phyloP scores from a whole-genome alignment of 805 yeast species.

The Metschnikowia sp. region DNA sequence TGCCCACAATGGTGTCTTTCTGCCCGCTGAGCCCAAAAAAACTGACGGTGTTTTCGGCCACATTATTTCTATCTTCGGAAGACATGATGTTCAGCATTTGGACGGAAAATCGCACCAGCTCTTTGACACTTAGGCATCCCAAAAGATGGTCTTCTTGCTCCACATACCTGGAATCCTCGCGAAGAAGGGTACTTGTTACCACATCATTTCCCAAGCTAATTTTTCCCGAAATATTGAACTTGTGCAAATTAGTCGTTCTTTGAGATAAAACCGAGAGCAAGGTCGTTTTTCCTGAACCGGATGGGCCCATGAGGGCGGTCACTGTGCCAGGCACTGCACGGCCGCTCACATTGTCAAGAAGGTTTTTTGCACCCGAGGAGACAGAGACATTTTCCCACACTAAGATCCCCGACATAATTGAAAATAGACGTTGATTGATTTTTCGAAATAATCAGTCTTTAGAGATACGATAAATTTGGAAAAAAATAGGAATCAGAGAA shows the following conservation, averaged over 20 bases:
- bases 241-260: constrained; percentile 39
- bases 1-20: constrained; percentile 53
- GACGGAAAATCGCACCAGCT: constrained; percentile 67
- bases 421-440: no score
- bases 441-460: no score
- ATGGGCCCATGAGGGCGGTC: constrained; percentile 82
- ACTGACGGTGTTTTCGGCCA: constrained; percentile 58
- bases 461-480: background rate
- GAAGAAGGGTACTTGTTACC: constrained; percentile 10
- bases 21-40: constrained; percentile 68
- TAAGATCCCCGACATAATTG: constrained; percentile 2
- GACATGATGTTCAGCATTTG: constrained; percentile 54
- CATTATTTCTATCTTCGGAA: constrained; percentile 38
- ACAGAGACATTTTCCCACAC: constrained; percentile 9
- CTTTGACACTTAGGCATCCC: constrained; percentile 69
- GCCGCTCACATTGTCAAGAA: constrained; percentile 11
- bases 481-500: background rate
- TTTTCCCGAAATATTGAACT: constrained; percentile 40
- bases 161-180: constrained; percentile 45
- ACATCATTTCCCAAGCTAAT: constrained; percentile 26
- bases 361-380: constrained; percentile 5
- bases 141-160: constrained; percentile 69
- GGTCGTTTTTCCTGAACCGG: constrained; percentile 86
- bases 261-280: constrained; percentile 63
- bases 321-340: constrained; percentile 23